Base-by-base conservation (phyloP, 495 filamentous ascomycete genomes). In the Podospora comata region DNA sequence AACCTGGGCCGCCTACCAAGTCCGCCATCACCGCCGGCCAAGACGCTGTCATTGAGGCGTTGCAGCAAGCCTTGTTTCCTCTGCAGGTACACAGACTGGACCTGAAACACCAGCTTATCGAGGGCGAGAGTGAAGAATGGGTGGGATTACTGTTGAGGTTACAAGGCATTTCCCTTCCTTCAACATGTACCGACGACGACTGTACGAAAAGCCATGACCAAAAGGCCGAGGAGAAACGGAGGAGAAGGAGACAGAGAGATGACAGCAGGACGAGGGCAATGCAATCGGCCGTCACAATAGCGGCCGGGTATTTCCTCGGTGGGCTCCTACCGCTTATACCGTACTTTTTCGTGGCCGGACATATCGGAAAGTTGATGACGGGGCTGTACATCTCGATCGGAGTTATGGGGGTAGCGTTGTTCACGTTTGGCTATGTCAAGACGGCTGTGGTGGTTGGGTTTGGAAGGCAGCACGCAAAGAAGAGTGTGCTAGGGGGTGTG, bases 291-390 rank as follows among this genome's bases (percentile, higher is more conserved):
- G 65, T 80, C n/a, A 83, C 81, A 15, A 85, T 86, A 76, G 84
- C 81, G 0, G 34, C 81, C 1, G 75, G 79, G 23, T 87, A 87
- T 71, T 84, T 87, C 67, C 69, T 86, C 48, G 84, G 85, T 66
- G 85, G 85, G 4, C 75, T 87, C 4, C 73, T 86, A 5, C 85
- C 85, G 0, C 82, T 88, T 76, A 79, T 84, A 26, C 85, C 85
- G 3, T 87, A 88, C 71, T 87, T 88, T 65, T 76, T 72, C 65
- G 75, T 82, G 64, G 39, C 15, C 0, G 39, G 39, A 48, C 39
- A 48, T 11, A 6, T 11, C 9, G 56, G 81, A n/a, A 34, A 62
- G 2, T 56, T 72, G 20, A 74, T 70, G 15, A 71, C 78, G 54
- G 85, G 80, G 13, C 76, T 87, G 9, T 83, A 80, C 68, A 69